These are phyloP conservation scores for Candida golubevii DNA, from an alignment of 805 yeast species.

Conservation along the genomic window DNA sequence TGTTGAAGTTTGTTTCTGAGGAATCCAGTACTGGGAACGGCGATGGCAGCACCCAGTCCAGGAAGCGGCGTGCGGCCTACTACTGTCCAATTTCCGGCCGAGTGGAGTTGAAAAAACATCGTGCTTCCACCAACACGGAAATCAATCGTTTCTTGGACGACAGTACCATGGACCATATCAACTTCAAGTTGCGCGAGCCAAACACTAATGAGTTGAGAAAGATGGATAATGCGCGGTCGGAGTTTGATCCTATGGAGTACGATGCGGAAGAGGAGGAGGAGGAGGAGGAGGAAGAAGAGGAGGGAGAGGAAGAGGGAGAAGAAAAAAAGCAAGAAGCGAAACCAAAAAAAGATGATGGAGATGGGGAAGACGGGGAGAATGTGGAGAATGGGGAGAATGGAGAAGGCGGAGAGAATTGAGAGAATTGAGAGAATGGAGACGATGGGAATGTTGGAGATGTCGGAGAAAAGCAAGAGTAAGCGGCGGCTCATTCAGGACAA, in stretches of 20 bases:
- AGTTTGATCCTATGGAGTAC: slow-evolving; percentile 75
- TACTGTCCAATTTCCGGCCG: slow-evolving; percentile 77
- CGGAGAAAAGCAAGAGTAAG: no score
- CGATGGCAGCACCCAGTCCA: slow-evolving; percentile 14
- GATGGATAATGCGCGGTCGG: slow-evolving; percentile 65
- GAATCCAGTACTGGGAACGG: slow-evolving; percentile 20
- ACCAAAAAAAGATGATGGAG: background rate
- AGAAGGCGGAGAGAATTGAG: background rate
- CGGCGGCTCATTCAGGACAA: no score
- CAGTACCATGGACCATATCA: slow-evolving; percentile 57
- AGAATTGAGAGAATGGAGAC: background rate
- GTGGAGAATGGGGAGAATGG: background rate
- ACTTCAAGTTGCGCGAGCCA: slow-evolving; percentile 65
- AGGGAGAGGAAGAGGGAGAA: background rate
- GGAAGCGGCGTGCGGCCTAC: slow-evolving; percentile 53
- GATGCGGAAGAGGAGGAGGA: slow-evolving; percentile 57
- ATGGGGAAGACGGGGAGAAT: background rate
- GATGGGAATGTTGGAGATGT: no score
- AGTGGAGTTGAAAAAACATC: slow-evolving; percentile 78
- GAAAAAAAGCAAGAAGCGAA: background rate
- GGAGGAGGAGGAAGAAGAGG: slow-evolving; percentile 29
- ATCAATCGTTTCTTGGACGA: slow-evolving; percentile 53
- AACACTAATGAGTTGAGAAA: slow-evolving; percentile 62
- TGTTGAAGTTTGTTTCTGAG: slow-evolving; percentile 52
- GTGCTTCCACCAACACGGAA: slow-evolving; percentile 58